Evolutionary conservation across 768 basidiomycete species (phyloP), one percentile per base, ranked within the genome.

Genomic region (Gymnopilus dilepis): DNA sequence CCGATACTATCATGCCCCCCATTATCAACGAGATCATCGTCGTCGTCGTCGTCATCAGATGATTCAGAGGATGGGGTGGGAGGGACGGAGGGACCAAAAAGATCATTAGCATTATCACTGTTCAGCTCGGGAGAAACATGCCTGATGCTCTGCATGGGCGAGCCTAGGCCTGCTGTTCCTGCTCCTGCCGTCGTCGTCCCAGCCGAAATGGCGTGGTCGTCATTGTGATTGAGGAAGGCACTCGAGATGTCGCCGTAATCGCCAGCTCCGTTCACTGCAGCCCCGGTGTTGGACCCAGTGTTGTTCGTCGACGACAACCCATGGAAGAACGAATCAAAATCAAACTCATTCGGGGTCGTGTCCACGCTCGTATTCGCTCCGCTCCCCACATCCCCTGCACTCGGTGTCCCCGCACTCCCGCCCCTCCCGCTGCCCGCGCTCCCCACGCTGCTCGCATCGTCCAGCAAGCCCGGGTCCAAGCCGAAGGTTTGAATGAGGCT

Each of bases 401-500:
- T 34, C 6, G 13, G 47, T 15, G 28, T n/a, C 22, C 30, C 50
- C 50, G n/a, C 51, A 3, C 51, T 24, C 15, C 6, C 31, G 19
- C 34, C 19, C 19, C 51, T 37, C 31, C 31, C 19, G 31, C 31
- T 52, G 11, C 34, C 34, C 3, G 34, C 9, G 15, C 34, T 37
- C 2, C 48, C 58, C 41, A 17, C n/a, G 37, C 24, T 47, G 21
- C 34, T 45, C 52, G 4, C 48, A 62, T 33, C 64, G 4, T 71
- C 68, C 37, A 82, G 64, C 9, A 75, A 34, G 11, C 50, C 60
- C 19, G 87, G 78, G 69, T 92, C 89, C 50, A 91, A 72, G 6
- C 90, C 90, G 47, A 94, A 81, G 50, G 83, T 83, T 63, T 89
- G 81, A 30, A 94, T 90, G 61, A 95, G 78, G 6, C 84, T 83